These are phyloP conservation scores for Yamadazyma spencermartinsiae DNA, from an alignment of 1,139 yeast species.

Conservation along the genomic window DNA sequence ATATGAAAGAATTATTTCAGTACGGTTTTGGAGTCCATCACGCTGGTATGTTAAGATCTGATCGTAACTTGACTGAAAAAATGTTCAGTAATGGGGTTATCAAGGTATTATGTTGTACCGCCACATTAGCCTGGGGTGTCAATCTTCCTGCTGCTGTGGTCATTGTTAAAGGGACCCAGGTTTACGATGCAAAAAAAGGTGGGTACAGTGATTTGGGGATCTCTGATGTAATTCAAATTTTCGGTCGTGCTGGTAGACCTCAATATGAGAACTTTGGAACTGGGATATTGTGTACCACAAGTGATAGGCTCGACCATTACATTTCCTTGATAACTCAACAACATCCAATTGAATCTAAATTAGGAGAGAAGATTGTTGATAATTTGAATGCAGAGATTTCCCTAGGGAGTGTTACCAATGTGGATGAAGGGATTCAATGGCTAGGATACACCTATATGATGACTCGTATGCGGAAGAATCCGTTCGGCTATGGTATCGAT, in stretches of 20 bases:
- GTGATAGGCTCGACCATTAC: slow-evolving; percentile 82
- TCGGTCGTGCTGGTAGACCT: slow-evolving; percentile 99
- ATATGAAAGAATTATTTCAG: slow-evolving; percentile 75
- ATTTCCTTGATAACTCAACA: slow-evolving; percentile 87
- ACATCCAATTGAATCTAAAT: slow-evolving; percentile 90
- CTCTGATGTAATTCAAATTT: slow-evolving; percentile 94
- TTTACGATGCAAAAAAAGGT: slow-evolving; percentile 92
- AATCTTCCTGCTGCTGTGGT: slow-evolving; percentile 98
- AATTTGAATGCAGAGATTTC: slow-evolving; percentile 95
- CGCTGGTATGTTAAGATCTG: slow-evolving; percentile 94
- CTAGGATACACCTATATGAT: slow-evolving; percentile 92
- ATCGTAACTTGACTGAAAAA: slow-evolving; percentile 85
- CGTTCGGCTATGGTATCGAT: slow-evolving; percentile 89
- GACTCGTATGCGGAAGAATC: slow-evolving; percentile 93
- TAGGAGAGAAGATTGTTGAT: slow-evolving; percentile 78
- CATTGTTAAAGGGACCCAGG: slow-evolving; percentile 93
- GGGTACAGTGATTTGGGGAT: slow-evolving; percentile 92
- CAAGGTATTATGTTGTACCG: slow-evolving; percentile 91
- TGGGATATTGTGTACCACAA: slow-evolving; percentile 84
- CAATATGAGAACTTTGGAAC: slow-evolving; percentile 92
- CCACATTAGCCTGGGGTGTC: slow-evolving; percentile 99
- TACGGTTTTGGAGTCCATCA: slow-evolving; percentile 93
- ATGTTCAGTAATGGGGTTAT: slow-evolving; percentile 86
- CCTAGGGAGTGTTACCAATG: slow-evolving; percentile 89
- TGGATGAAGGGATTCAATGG: slow-evolving; percentile 96